These are phyloP conservation scores for Xylariaceae sp. DNA, from an alignment of 2,329 filamentous ascomycete species.

Conservation along the genomic window DNA sequence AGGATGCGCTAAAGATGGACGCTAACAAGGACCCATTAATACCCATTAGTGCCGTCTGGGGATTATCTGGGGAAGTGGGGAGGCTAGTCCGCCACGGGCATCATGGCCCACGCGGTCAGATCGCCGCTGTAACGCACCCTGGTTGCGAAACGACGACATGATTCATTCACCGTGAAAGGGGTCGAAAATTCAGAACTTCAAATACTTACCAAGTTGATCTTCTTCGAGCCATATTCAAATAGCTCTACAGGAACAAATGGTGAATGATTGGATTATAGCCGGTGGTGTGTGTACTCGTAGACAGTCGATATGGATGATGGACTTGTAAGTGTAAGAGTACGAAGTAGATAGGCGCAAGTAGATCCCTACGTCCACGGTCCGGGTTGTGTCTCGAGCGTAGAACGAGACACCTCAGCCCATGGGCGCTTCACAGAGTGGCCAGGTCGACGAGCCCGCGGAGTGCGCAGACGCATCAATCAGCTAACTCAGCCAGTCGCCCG, in stretches of 20 bases:
- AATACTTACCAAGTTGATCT: background rate
- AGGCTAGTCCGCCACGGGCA: background rate
- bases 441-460: background rate
- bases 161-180: background rate
- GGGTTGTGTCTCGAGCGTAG: no score
- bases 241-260: background rate
- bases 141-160: background rate
- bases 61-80: constrained; percentile 19
- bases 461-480: constrained; percentile 20
- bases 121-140: background rate
- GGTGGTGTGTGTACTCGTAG: background rate
- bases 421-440: background rate
- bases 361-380: no score
- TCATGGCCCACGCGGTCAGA: background rate
- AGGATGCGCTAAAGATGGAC: background rate
- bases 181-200: background rate
- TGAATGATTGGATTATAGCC: constrained; percentile 8
- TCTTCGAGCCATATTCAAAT: constrained; percentile 12
- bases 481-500: constrained; percentile 17
- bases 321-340: no score
- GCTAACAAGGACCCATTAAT: background rate
- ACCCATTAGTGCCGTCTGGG: background rate
- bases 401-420: no score
- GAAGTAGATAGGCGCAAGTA: no score
- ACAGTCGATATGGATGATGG: no score